These are phyloP conservation scores for Phialemonium atrogriseum DNA, from an alignment of 2,329 filamentous ascomycete species.

Conservation along the genomic window DNA sequence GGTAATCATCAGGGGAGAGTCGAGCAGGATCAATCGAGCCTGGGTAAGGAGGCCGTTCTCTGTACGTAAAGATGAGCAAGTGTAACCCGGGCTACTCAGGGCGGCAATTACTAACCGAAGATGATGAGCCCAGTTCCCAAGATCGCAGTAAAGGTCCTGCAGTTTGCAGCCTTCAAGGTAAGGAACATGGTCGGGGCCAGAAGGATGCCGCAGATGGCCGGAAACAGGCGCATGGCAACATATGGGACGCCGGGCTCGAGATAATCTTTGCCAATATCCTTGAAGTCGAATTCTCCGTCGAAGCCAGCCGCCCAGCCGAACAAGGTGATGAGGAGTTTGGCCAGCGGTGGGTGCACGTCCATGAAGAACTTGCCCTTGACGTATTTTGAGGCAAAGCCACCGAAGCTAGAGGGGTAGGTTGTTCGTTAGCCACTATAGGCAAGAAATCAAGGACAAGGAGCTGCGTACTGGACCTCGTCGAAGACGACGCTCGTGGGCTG, in stretches of 20 bases:
- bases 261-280: conserved; percentile 99
- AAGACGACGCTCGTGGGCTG: conserved; percentile 96
- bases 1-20: conserved; percentile 88
- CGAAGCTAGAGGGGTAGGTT: conserved; percentile 58
- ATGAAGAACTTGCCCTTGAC: conserved; percentile 99
- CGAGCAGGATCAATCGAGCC: conserved; percentile 88
- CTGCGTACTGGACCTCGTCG: conserved; percentile 95
- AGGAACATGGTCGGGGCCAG: conserved; percentile 90
- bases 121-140: conserved; percentile 82
- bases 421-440: conserved; percentile 11
- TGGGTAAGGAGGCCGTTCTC: conserved; percentile 95
- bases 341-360: conserved; percentile 97
- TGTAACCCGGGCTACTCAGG: neutral
- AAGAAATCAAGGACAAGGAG: conserved; percentile 3
- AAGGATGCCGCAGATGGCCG: conserved; percentile 80
- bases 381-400: conserved; percentile 96
- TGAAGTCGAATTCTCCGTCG: conserved; percentile 94
- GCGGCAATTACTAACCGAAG: conserved; percentile 58
- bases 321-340: conserved; percentile 92
- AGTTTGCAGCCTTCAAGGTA: conserved; percentile 84
- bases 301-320: conserved; percentile 94
- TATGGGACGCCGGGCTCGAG: conserved; percentile 91
- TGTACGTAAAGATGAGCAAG: conserved; percentile 29
- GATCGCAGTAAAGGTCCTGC: conserved; percentile 74
- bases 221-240: conserved; percentile 92